Percentiles rank a stretch among this genome's conserved stretches.
These are phyloP conservation scores for Cylindrodendrum hubeiense DNA, from an alignment of 2,329 filamentous ascomycete species.

Conservation along the genomic window DNA sequence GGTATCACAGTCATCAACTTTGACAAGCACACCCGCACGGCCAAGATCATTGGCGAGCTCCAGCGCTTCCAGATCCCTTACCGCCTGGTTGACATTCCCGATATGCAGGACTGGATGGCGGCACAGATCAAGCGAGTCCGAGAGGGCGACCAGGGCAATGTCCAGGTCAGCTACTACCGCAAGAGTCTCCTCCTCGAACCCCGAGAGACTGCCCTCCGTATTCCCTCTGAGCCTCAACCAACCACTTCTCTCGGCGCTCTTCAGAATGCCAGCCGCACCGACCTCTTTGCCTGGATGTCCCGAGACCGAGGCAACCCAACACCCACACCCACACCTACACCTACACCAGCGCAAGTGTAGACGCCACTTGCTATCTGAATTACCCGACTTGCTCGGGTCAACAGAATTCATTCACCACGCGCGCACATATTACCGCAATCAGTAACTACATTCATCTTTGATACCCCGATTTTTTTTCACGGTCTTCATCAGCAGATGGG, in stretches of 20 bases:
- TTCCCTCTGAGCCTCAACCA: slow-evolving; percentile 49
- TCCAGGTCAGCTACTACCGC: slow-evolving; percentile 78
- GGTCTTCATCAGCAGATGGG: slow-evolving; percentile 43
- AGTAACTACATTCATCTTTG: slow-evolving; percentile 52
- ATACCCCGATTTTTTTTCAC: slow-evolving; percentile 50
- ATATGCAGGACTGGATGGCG: slow-evolving; percentile 94
- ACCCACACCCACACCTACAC: slow-evolving; percentile 33
- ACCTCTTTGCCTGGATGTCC: slow-evolving; percentile 66
- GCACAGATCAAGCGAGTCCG: slow-evolving; percentile 84
- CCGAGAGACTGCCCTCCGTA: slow-evolving; percentile 61
- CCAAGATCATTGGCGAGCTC: slow-evolving; percentile 94
- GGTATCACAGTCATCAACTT: slow-evolving; percentile 92
- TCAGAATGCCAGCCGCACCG: slow-evolving; percentile 49
- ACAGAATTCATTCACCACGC: slow-evolving; percentile 27
- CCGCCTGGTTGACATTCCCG: slow-evolving; percentile 82
- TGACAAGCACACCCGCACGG: slow-evolving; percentile 94
- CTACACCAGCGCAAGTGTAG: slow-evolving; percentile 44
- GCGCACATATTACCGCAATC: slow-evolving; percentile 46
- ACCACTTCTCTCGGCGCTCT: slow-evolving; percentile 39
- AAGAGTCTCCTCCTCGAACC: slow-evolving; percentile 89
- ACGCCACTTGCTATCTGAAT: not conserved
- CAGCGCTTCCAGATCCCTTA: slow-evolving; percentile 98
- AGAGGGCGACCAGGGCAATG: slow-evolving; percentile 65
- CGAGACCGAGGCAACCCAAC: slow-evolving; percentile 56
- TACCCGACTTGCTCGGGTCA: slow-evolving; percentile 6